Evolutionary conservation across 768 basidiomycete genomes (phyloP), one percentile per base, ranked within the genome.

Genomic region (Auricularia heimuer): DNA sequence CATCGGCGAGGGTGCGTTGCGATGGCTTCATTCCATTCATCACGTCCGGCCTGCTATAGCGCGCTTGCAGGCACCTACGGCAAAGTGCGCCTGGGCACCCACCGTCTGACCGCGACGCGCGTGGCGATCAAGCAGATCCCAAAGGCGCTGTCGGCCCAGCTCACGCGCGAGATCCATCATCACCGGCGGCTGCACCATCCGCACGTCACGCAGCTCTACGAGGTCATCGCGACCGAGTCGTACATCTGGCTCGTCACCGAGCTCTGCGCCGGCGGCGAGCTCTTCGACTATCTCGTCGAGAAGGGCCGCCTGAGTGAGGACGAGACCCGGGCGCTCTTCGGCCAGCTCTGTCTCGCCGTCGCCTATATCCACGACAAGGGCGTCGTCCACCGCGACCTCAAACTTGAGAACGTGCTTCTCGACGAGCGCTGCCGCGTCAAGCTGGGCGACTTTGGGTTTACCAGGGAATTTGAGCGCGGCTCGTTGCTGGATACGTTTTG

Each of bases 71-170:
- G 95, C 67, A 87, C 96, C 56, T 98, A 95, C 74, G 96, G 96
- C 44, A 95, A 94, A 73, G 96, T 98, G 36, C 87, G 94, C 62
- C 81, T 99, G 73, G 97, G 94, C 63, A 93, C 90, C 0, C 94
- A 99, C 74, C 89, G 95, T 65, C 81, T 98, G 60, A 94, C 95
- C 2, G 90, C 89, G 6, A 88, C 88, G 56, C 85, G 93, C 63
- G 95, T 96, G 69, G 96, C 96, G 64, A 89, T 99, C 79, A 99
- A 99, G 78, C 95, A 98, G 76, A 96, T 98, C 68, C 93, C 96
- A 44, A 98, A 98, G 76, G 85, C 87, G 65, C 85, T 94, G 81
- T 92, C 95, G 37, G 84, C 94, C 4, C 83, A 90, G 18, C 82
- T 99, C 47, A 99, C 97, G 34, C 86, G 96, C 68, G 96, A 99